Base-by-base conservation (phyloP, 257 asterid species). In the Euphrasia confusa region DNA sequence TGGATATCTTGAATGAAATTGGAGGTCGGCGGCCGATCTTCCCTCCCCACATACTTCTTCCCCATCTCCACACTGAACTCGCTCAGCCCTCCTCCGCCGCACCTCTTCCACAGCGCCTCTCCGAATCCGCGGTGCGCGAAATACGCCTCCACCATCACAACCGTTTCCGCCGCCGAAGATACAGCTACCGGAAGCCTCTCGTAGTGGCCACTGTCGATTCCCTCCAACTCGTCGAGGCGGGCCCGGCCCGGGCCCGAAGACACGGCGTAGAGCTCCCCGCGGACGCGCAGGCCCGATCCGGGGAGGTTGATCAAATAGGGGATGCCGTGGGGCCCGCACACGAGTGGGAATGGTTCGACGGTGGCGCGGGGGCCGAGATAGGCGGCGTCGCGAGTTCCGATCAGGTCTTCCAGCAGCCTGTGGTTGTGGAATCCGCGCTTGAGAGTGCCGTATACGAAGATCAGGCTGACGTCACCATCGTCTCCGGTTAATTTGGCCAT, bases 371-470 rank as follows among this genome's bases (percentile, higher is more conserved):
- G 64, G 54, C 86, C 83, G 67, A 77, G 5, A 57, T 71, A 84
- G 58, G 79, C 13, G 40, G 86, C 85, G 74, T 77, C 73, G 63
- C 69, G 61, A 1, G 72, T 61, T 63, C 65, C 4, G 40, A 72
- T 67, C 1, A 88, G 73, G 1, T 75, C 65, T 24, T 73, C 75
- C 68, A 84, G 66, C 5, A 84, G 71, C 17, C 32, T 33, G 79
- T 89, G 94, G 80, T 89, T 89, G 61, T 60, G 54, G 74, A 89
- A 80, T 4, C 95, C 89, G n/a, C 77, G 78, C 72, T 86, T 89
- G 7, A 89, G 79, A 2, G 97, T 86, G 69, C 97, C 95, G 64
- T 89, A 89, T 0, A 83, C 79, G 81, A 89, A 89, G 65, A 89
- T 74, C 2, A 78, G 74, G 50, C 27, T 64, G 55, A 52, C 69